phyloP scores from a whole-genome alignment of 164 flowering plant species.

The Malania oleifera region DNA sequence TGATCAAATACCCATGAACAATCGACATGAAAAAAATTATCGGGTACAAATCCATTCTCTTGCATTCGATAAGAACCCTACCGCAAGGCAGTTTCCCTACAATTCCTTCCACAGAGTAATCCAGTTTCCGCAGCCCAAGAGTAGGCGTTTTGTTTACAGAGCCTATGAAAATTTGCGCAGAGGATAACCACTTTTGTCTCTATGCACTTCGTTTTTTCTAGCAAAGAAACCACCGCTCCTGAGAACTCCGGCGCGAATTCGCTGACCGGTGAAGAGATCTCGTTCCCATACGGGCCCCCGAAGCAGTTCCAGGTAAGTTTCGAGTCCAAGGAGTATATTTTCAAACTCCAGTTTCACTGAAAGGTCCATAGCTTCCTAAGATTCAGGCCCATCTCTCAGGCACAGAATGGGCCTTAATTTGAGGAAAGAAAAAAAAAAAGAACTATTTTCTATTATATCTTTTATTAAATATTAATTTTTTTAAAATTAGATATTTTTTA shows the following conservation, averaged over 20 bases:
- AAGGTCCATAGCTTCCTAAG: conserved; percentile 38
- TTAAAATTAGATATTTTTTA: too few species aligned
- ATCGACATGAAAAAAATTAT: conserved; percentile 66
- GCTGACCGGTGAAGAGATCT: conserved; percentile 47
- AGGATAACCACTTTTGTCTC: conserved; percentile 51
- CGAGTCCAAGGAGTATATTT: conserved; percentile 40
- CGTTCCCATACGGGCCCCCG: conserved; percentile 64
- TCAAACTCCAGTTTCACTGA: conserved; percentile 37
- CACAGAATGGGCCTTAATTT: too few species aligned
- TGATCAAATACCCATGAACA: conserved; percentile 74
- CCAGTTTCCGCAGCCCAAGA: conserved; percentile 84
- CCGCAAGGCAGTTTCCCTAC: conserved; percentile 40
- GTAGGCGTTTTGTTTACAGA: conserved; percentile 42
- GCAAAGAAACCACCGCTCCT: conserved; percentile 46
- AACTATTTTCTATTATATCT: too few species aligned
- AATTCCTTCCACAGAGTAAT: conserved; percentile 44
- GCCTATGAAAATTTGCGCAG: conserved; percentile 28
- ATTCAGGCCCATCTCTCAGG: conserved; percentile 37
- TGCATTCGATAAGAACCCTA: conserved; percentile 44
- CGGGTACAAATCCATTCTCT: conserved; percentile 47
- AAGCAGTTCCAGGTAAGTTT: conserved; percentile 58
- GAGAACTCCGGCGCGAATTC: conserved; percentile 55
- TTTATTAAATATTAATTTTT: too few species aligned
- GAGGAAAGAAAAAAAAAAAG: too few species aligned
- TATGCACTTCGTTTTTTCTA: conserved; percentile 48